A percentile compares a stretch with the other conserved stretches of the same genome.
These are phyloP conservation scores for Saururus chinensis DNA, from an alignment of 164 flowering plant genomes.

Conservation along the genomic window DNA sequence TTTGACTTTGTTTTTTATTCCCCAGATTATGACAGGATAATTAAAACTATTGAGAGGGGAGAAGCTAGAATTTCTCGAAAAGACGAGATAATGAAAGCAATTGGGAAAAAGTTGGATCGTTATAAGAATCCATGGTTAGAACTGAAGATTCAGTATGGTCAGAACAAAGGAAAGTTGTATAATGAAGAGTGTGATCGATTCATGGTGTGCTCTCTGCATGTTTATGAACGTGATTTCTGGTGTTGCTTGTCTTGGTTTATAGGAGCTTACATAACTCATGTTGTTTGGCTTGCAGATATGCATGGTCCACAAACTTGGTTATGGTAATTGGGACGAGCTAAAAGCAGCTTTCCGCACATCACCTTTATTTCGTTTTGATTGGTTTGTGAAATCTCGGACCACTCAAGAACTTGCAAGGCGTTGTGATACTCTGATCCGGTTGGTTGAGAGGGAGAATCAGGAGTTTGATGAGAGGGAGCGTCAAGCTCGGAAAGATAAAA, in stretches of 20 bases:
- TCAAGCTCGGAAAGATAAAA: slow-evolving; percentile 95
- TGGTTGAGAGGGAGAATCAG: slow-evolving; percentile 94
- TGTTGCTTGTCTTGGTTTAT: background rate
- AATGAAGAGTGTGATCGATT: slow-evolving; percentile 99
- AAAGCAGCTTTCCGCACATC: slow-evolving; percentile 96
- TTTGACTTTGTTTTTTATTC: background rate
- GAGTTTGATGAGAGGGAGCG: slow-evolving; percentile 96
- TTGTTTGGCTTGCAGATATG: slow-evolving; percentile 46
- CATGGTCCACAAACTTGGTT: slow-evolving; percentile 98
- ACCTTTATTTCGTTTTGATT: slow-evolving; percentile 90
- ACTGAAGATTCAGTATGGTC: slow-evolving; percentile 96
- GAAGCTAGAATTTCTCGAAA: slow-evolving; percentile 91
- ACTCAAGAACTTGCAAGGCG: slow-evolving; percentile 99
- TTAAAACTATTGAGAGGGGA: slow-evolving; percentile 95
- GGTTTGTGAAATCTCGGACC: slow-evolving; percentile 98
- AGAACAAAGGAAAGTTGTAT: slow-evolving; percentile 95
- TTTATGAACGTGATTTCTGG: background rate
- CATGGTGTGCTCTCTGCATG: slow-evolving; percentile 48
- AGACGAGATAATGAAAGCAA: slow-evolving; percentile 99
- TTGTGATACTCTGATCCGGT: slow-evolving; percentile 87
- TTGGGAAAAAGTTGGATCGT: slow-evolving; percentile 98
- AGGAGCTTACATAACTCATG: background rate
- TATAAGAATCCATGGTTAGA: slow-evolving; percentile 99
- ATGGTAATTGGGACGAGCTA: slow-evolving; percentile 99
- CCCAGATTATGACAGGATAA: slow-evolving; percentile 90